Evolutionary conservation across 192 early-diverging fungal species (phyloP).

Genomic region (Globomyces pollinis-pini): DNA sequence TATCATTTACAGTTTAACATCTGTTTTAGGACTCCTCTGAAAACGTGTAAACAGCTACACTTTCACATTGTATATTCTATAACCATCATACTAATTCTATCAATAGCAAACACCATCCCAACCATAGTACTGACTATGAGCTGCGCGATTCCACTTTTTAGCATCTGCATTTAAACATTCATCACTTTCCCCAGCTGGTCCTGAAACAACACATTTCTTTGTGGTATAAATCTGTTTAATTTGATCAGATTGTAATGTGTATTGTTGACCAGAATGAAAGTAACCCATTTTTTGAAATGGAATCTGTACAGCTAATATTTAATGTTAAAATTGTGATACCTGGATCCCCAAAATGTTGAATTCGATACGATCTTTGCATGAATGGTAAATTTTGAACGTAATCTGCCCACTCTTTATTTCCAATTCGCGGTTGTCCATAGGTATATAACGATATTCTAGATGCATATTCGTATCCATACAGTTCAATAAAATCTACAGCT

Average conservation of each 20-base stretch:
- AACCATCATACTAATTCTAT: no score
- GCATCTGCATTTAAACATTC: neutral
- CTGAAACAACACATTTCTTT: neutral
- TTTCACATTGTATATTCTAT: no score
- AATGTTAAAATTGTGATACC: neutral
- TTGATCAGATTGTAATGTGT: no score
- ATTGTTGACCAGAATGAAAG: neutral
- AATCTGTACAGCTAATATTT: neutral
- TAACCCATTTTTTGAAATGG: neutral
- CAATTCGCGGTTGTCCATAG: conserved; percentile 10
- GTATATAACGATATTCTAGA: conserved; percentile 5
- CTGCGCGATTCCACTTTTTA: neutral
- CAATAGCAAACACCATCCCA: no score
- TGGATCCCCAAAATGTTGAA: neutral
- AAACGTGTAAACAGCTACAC: no score
- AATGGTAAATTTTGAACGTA: neutral
- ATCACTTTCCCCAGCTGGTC: conserved; percentile 1
- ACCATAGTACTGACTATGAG: conserved; percentile 6
- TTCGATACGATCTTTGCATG: neutral
- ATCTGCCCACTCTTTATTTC: neutral
- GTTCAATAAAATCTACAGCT: conserved; percentile 1
- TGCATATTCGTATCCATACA: neutral
- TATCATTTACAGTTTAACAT: no score
- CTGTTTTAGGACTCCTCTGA: no score
- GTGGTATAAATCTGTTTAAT: no score